Evolutionary conservation across 163 green algal genomes (phyloP).

Genomic region (Chlorella variabilis): DNA sequence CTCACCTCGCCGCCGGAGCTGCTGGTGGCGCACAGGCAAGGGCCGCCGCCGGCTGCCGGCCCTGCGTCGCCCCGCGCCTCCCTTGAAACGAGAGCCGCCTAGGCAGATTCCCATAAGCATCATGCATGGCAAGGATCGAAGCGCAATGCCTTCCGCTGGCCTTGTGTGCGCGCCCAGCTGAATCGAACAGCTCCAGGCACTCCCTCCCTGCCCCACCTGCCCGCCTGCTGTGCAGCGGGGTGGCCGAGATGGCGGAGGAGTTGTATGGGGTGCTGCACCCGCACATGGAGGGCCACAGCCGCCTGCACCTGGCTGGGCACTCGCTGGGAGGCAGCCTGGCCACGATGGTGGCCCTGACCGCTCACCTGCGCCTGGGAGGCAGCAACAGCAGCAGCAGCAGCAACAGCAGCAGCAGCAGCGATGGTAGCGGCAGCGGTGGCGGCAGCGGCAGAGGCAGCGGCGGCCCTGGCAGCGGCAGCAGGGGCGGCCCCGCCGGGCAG

Average conservation of each 20-base stretch:
- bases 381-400: neutral
- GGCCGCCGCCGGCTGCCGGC: neutral
- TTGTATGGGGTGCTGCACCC: conserved; percentile 34
- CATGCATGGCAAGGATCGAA: too few relatives aligned
- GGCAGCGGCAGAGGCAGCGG: conserved; percentile 1
- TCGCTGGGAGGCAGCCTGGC: conserved; percentile 48
- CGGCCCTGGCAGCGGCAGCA: neutral
- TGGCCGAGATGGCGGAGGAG: conserved; percentile 50
- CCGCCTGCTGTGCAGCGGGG: conserved; percentile 29
- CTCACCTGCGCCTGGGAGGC: conserved; percentile 31
- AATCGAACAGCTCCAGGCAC: too few relatives aligned
- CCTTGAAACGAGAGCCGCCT: too few relatives aligned
- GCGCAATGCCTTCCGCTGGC: too few relatives aligned
- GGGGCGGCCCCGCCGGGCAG: too few relatives aligned
- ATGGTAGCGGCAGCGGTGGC: neutral
- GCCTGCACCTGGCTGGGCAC: conserved; percentile 34
- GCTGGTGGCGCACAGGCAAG: conserved; percentile 22
- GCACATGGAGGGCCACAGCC: neutral
- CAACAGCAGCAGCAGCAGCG: neutral
- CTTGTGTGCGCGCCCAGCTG: too few relatives aligned
- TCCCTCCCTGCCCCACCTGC: neutral
- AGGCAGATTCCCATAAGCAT: too few relatives aligned
- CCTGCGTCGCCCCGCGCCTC: too few relatives aligned
- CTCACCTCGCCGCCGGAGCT: conserved; percentile 24
- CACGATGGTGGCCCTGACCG: conserved; percentile 36